Conservation (phyloP, 805 yeast genomes). For the Cyberlindnera nakhonratchasimensis region DNA sequence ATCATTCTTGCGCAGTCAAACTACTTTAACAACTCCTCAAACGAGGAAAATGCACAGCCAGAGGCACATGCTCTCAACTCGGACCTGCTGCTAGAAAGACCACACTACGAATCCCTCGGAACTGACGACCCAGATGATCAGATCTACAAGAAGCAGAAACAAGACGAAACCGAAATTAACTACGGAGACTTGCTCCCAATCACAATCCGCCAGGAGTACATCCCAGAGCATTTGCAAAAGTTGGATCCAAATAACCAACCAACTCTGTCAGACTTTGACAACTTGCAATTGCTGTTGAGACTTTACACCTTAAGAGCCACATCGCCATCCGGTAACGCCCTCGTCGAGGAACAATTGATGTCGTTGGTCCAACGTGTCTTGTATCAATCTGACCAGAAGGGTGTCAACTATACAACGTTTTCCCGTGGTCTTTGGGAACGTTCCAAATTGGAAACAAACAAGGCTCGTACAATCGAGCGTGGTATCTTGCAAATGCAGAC, state of each 20-base stretch:
- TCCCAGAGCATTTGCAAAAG: slow-evolving; percentile 49
- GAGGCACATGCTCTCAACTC: slow-evolving; percentile 64
- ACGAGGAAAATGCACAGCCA: slow-evolving; percentile 42
- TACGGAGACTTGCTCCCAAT: slow-evolving; percentile 54
- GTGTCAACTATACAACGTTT: slow-evolving; percentile 69
- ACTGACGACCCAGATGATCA: slow-evolving; percentile 42
- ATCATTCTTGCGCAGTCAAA: slow-evolving; percentile 66
- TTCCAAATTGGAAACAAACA: slow-evolving; percentile 74
- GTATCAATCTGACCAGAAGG: slow-evolving; percentile 41
- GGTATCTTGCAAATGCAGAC: slow-evolving; percentile 93
- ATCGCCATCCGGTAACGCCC: slow-evolving; percentile 64
- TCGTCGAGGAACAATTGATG: slow-evolving; percentile 78
- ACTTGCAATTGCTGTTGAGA: slow-evolving; percentile 68
- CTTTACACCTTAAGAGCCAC: slow-evolving; percentile 60
- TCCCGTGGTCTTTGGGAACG: slow-evolving; percentile 88
- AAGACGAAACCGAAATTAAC: slow-evolving; percentile 35
- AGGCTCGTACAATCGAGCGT: slow-evolving; percentile 85
- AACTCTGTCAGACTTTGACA: slow-evolving; percentile 62
- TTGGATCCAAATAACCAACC: slow-evolving; percentile 87
- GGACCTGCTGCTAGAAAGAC: slow-evolving; percentile 74
- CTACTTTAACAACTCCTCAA: slow-evolving; percentile 23
- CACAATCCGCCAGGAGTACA: slow-evolving; percentile 56
- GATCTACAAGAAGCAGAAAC: slow-evolving; percentile 35
- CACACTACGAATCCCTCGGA: slow-evolving; percentile 61
- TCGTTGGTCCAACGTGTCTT: slow-evolving; percentile 75